Percentiles rank a stretch among this genome's conserved stretches.
These are phyloP conservation scores for Dendrobium nobile DNA, from an alignment of 106 monocot species.

Conservation along the genomic window DNA sequence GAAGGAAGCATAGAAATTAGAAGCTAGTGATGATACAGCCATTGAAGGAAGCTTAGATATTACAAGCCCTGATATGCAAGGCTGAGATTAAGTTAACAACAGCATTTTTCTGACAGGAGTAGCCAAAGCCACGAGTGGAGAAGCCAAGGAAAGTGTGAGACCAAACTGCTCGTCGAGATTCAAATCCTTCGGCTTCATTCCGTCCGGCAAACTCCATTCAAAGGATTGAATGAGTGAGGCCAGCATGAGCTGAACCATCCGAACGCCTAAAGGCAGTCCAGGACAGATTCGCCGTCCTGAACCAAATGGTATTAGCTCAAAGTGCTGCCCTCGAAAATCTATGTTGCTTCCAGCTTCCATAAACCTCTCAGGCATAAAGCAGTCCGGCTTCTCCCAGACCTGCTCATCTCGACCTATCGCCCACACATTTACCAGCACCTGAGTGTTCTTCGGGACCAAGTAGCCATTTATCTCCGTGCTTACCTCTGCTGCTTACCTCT, in stretches of 20 bases:
- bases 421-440: conserved; percentile 14
- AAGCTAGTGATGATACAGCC: too few species aligned
- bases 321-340: neutral
- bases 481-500: conserved; percentile 10
- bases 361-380: conserved; percentile 14
- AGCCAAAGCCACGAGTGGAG: conserved; percentile 11
- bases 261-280: conserved; percentile 7
- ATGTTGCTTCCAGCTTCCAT: neutral
- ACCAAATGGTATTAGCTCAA: conserved; percentile 12
- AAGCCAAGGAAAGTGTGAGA: conserved; percentile 3
- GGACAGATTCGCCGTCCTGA: conserved; percentile 15
- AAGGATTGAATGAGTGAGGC: conserved; percentile 12
- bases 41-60: too few species aligned
- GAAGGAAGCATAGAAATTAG: too few species aligned
- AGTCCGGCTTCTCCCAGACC: conserved; percentile 4
- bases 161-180: conserved; percentile 14
- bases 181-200: neutral
- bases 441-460: neutral
- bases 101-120: neutral
- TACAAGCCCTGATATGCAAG: too few species aligned
- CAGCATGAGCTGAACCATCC: conserved; percentile 17
- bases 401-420: conserved; percentile 5
- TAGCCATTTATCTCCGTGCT: conserved; percentile 2
- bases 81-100: too few species aligned
- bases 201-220: conserved; percentile 9